A percentile compares a stretch with the other conserved stretches of the same genome.
phyloP scores from a whole-genome alignment of 148 eudicot species.

The Chenopodium quinoa region DNA sequence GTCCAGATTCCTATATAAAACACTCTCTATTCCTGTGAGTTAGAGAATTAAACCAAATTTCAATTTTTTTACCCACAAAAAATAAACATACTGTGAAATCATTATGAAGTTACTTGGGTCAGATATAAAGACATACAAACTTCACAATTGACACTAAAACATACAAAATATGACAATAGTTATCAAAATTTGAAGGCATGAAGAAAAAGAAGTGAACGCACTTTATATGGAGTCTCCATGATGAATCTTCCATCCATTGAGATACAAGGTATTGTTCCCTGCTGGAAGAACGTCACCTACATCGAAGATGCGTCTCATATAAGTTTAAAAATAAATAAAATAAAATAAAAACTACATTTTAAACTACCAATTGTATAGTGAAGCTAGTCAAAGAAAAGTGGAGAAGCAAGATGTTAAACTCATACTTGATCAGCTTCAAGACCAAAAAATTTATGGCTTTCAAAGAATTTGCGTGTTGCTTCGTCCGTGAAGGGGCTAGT shows the following conservation, averaged over 20 bases:
- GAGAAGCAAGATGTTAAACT: constrained; percentile 6
- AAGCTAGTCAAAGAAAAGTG: constrained; percentile 7
- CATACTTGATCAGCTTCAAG: constrained; percentile 91
- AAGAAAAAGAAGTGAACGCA: constrained; percentile 35
- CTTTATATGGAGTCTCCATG: constrained; percentile 90
- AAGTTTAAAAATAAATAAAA: background rate
- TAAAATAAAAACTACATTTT: background rate
- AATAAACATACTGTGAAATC: background rate
- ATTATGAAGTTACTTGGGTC: background rate
- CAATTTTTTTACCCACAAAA: background rate
- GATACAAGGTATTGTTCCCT: constrained; percentile 93
- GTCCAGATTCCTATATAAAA: background rate
- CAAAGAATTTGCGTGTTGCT: constrained; percentile 79
- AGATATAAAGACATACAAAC: background rate
- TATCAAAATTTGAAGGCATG: background rate
- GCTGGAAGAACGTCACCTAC: constrained; percentile 94
- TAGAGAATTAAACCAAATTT: background rate
- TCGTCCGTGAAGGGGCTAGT: constrained; percentile 96
- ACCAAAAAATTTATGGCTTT: constrained; percentile 78
- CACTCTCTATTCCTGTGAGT: background rate
- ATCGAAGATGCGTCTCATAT: constrained; percentile 3
- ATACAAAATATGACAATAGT: background rate
- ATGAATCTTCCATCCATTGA: constrained; percentile 89
- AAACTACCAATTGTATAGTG: background rate
- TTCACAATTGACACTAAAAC: background rate